These are phyloP conservation scores for Hypoxylon fuscum DNA, from an alignment of 495 filamentous ascomycete species.

Conservation along the genomic window DNA sequence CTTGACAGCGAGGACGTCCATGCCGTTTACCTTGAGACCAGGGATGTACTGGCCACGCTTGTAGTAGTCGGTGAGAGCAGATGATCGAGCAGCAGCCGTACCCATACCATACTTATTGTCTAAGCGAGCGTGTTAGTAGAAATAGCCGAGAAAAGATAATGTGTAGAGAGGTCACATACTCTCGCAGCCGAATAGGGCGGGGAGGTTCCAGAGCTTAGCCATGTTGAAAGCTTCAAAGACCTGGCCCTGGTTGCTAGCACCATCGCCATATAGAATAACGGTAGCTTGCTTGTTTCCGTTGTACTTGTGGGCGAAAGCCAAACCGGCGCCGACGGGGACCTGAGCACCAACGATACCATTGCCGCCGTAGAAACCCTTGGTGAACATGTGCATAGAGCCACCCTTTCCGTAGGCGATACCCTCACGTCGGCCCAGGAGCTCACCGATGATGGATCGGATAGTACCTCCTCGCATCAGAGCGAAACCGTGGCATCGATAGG, in stretches of 20 bases:
- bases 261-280: slow-evolving; percentile 94
- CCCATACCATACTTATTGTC: slow-evolving; percentile 99
- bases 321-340: slow-evolving; percentile 95
- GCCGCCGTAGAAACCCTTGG: slow-evolving; percentile 96
- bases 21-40: slow-evolving; percentile 98
- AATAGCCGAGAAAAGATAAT: not conserved
- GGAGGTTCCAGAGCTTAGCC: slow-evolving; percentile 98
- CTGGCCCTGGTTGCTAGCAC: slow-evolving; percentile 97
- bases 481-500: slow-evolving; percentile 98
- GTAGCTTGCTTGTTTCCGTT: slow-evolving; percentile 82
- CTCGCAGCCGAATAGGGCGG: slow-evolving; percentile 95
- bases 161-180: slow-evolving; percentile 66
- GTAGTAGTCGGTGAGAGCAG: slow-evolving; percentile 98
- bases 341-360: slow-evolving; percentile 99
- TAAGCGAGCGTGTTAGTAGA: slow-evolving; percentile 51
- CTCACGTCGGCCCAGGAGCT: slow-evolving; percentile 91
- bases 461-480: slow-evolving; percentile 95
- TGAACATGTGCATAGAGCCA: slow-evolving; percentile 99
- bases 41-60: slow-evolving; percentile 99
- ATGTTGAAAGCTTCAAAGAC: slow-evolving; percentile 99
- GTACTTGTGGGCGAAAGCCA: slow-evolving; percentile 98
- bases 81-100: slow-evolving; percentile 91
- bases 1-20: slow-evolving; percentile 99
- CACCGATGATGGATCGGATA: slow-evolving; percentile 93
- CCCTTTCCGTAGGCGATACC: slow-evolving; percentile 99